phyloP scores from a whole-genome alignment of 169 alveolate species.

The Cryptosporidium muris region DNA sequence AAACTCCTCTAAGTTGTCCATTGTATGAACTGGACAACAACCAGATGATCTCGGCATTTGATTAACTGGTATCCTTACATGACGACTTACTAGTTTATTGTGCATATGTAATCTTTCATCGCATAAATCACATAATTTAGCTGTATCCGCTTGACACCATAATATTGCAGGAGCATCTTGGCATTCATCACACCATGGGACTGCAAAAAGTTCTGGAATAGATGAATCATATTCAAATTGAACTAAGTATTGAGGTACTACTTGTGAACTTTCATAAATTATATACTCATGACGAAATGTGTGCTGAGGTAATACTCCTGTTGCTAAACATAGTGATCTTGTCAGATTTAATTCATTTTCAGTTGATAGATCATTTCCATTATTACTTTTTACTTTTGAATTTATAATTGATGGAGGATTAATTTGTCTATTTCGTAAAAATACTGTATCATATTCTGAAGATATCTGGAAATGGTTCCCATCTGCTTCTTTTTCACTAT shows the following conservation, averaged over 20 bases:
- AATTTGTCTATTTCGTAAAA: conserved; percentile 56
- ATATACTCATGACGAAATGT: conserved; percentile 86
- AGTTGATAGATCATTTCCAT: conserved; percentile 27
- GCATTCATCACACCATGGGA: conserved; percentile 90
- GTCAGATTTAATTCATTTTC: conserved; percentile 53
- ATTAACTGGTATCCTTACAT: conserved; percentile 85
- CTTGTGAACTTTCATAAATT: conserved; percentile 87
- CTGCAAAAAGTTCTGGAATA: conserved; percentile 84
- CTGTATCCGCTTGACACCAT: conserved; percentile 89
- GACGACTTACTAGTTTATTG: conserved; percentile 87
- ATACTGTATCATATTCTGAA: conserved; percentile 77
- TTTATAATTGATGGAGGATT: conserved; percentile 68
- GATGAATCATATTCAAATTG: conserved; percentile 88
- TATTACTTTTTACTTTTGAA: conserved; percentile 14
- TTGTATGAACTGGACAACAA: conserved; percentile 79
- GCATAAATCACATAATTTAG: conserved; percentile 85
- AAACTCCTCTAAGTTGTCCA: conserved; percentile 77
- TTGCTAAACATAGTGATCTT: conserved; percentile 39
- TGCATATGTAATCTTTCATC: conserved; percentile 85
- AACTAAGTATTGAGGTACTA: conserved; percentile 83
- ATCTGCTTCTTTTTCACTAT: conserved; percentile 77
- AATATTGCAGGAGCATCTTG: conserved; percentile 86
- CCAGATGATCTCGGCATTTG: conserved; percentile 84
- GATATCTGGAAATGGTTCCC: conserved; percentile 81
- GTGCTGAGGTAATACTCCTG: conserved; percentile 88